Evolutionary conservation across 129 eudicot genomes (phyloP).

Genomic region (Smallanthus sonchifolius): DNA sequence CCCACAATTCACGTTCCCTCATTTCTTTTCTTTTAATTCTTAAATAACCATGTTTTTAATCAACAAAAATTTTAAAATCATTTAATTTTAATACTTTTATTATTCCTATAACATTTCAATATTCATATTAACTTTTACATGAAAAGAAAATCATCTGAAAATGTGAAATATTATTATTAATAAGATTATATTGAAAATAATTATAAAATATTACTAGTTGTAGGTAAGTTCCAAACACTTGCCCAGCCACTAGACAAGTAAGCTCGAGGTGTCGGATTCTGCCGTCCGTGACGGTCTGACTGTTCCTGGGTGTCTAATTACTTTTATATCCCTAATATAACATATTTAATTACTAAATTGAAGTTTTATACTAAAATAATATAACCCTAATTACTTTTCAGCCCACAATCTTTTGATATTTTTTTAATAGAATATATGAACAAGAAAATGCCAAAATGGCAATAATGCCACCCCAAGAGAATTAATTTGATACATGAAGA

Average conservation of each 20-base stretch:
- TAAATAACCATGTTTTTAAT: background rate
- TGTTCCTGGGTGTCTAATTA: background rate
- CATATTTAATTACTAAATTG: background rate
- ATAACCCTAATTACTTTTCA: background rate
- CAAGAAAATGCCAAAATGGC: constrained; percentile 13
- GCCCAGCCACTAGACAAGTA: constrained; percentile 5
- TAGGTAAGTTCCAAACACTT: constrained; percentile 3
- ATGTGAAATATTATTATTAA: background rate
- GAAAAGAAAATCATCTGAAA: background rate
- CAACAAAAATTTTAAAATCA: no score
- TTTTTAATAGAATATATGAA: constrained; percentile 1
- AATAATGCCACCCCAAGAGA: constrained; percentile 16
- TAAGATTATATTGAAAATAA: background rate
- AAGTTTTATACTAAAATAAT: background rate
- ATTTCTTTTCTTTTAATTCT: background rate
- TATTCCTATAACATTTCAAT: no score
- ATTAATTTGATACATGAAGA: background rate
- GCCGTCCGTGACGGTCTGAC: constrained; percentile 19
- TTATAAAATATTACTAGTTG: constrained; percentile 9
- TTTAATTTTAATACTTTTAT: no score
- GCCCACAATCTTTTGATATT: background rate
- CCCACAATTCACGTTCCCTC: background rate
- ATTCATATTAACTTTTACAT: background rate
- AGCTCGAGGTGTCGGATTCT: background rate
- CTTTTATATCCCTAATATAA: background rate